phyloP scores from a whole-genome alignment of 768 basidiomycete species.

The Mycena vitilis region DNA sequence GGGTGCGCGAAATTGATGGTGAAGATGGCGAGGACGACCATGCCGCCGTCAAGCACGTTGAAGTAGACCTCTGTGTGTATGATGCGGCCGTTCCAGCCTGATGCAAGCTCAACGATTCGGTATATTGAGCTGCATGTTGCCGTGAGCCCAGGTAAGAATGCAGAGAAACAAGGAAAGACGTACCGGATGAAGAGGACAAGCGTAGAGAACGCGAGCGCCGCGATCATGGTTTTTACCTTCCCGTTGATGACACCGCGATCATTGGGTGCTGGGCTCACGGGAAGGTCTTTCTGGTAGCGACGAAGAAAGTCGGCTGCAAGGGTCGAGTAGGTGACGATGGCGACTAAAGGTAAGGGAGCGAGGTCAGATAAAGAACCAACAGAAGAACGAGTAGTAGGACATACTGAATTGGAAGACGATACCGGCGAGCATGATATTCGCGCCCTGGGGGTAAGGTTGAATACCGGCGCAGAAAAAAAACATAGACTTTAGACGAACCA shows the following conservation, averaged over 20 bases:
- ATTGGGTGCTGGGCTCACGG: conserved; percentile 35
- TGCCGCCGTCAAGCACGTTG: conserved; percentile 57
- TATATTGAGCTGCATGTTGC: conserved; percentile 49
- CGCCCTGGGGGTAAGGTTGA: conserved; percentile 35
- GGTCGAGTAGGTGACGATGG: conserved; percentile 54
- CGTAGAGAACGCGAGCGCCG: conserved; percentile 53
- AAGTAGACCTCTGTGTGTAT: conserved; percentile 62
- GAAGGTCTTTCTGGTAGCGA: conserved; percentile 52
- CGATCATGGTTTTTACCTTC: conserved; percentile 42
- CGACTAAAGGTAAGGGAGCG: conserved; percentile 42
- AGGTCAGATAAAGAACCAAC: conserved; percentile 33
- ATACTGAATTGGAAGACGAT: conserved; percentile 68
- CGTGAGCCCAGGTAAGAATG: neutral
- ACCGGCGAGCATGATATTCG: conserved; percentile 66
- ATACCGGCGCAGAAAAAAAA: conserved; percentile 13
- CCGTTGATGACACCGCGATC: conserved; percentile 1
- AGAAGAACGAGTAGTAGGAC: conserved; percentile 11
- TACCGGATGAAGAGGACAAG: conserved; percentile 60
- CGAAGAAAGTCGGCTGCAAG: conserved; percentile 59
- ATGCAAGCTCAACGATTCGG: conserved; percentile 61
- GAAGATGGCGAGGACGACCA: conserved; percentile 56
- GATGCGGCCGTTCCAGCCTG: conserved; percentile 63
- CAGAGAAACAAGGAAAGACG: neutral
- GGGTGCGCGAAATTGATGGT: conserved; percentile 58
- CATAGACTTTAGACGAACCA: conserved; percentile 2